Evolutionary conservation across 495 filamentous ascomycete genomes (phyloP).

Genomic region (Corynascus novoguineensis): DNA sequence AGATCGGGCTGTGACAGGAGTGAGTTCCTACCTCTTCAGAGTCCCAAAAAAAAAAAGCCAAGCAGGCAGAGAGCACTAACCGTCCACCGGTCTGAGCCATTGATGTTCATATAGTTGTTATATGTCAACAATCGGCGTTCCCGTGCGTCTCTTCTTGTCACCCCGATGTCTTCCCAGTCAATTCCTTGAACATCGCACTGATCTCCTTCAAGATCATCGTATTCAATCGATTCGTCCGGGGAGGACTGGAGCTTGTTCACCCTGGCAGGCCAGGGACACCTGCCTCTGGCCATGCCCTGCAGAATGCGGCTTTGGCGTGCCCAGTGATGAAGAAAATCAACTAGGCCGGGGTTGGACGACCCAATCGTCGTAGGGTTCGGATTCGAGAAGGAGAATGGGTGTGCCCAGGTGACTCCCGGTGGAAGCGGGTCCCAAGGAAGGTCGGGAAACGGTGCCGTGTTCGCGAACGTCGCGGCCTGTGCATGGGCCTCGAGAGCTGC

Average conservation of each 20-base stretch:
- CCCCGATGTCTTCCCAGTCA: slow-evolving; percentile 61
- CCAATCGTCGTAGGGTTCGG: slow-evolving; percentile 24
- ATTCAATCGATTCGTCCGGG: slow-evolving; percentile 25
- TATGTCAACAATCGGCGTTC: slow-evolving; percentile 52
- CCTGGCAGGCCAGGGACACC: slow-evolving; percentile 22
- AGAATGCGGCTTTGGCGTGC: slow-evolving; percentile 20
- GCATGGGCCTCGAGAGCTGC: not conserved
- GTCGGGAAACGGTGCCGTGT: not conserved
- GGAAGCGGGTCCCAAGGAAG: not conserved
- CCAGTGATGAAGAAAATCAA: slow-evolving; percentile 31
- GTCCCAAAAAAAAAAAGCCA: not conserved
- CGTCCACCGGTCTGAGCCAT: slow-evolving; percentile 34
- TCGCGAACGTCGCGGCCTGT: not conserved
- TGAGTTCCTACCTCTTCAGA: not conserved
- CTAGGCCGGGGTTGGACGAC: slow-evolving; percentile 26
- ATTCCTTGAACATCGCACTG: slow-evolving; percentile 73
- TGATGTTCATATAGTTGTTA: slow-evolving; percentile 52
- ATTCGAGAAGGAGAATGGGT: slow-evolving; percentile 19
- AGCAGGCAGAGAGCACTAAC: slow-evolving; percentile 22
- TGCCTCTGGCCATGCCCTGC: slow-evolving; percentile 12
- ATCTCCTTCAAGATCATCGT: slow-evolving; percentile 51
- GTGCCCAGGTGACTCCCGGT: not conserved
- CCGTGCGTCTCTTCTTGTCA: slow-evolving; percentile 56
- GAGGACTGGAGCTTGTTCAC: slow-evolving; percentile 17
- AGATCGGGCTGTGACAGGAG: slow-evolving; percentile 22